Evolutionary conservation across 495 filamentous ascomycete species (phyloP), one percentile per base, ranked within the genome.

Genomic region (Coniosporium apollinis): DNA sequence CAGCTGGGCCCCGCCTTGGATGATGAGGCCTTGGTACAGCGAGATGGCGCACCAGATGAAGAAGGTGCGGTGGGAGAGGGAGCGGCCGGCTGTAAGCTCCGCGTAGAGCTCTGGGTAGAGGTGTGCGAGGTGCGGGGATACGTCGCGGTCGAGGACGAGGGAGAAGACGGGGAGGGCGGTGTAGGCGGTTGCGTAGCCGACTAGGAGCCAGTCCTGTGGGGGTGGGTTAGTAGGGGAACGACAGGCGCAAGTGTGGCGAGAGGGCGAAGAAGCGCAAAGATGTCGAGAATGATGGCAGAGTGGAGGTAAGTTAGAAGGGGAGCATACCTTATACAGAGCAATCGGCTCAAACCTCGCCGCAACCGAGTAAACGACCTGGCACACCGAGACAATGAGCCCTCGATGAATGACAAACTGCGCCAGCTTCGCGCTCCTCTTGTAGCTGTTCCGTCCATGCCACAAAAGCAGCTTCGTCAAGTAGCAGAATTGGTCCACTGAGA

Each of bases 321-420:
- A 10, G 41, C 55, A 16, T 41, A 70, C 69, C 55, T 70, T 81
- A 62, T 94, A 99, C 11, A 99, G 62, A 17, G 85, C 91, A 44
- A 87, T 82, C 0, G 91, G 91, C 47, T 93, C 83, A 46, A 93
- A 93, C 37, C 76, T 69, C 21, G 76, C 71, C 9, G 89, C 87
- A 33, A 96, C 86, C 55, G 79, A 89, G 59, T 86, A 99, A 69
- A 99, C 83, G 0, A 87, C 94, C 57, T 99, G 91, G 47, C 85
- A 94, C 1, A 94, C 81, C 34, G 70, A 76, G 54, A 96, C 93
- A 47, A 96, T 87, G 25, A 99, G 61, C 29, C 91, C 91, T 41
- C 91, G 78, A 50, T 99, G 91, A 50, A 99, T 99, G 45, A 99
- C 87, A 47, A 99, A 99, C 52, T 94, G 91, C 7, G 83, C 84